phyloP scores from a whole-genome alignment of 1,284 basidiomycete genomes.

The Marasmius fiardii region DNA sequence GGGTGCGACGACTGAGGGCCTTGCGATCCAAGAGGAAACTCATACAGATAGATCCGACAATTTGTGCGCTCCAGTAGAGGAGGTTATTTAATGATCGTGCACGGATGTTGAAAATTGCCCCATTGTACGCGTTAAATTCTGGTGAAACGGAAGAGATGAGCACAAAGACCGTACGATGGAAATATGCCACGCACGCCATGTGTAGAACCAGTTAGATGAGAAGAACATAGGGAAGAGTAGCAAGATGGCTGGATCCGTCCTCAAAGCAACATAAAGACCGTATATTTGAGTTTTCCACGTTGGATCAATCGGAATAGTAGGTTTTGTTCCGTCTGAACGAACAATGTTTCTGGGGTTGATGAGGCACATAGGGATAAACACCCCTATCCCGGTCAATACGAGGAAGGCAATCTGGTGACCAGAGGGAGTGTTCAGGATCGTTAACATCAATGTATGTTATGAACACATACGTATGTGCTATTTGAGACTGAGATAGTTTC shows the following conservation, averaged over 20 bases:
- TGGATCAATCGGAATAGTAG: conserved; percentile 57
- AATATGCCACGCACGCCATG: conserved; percentile 51
- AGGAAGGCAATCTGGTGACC: conserved; percentile 65
- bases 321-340: conserved; percentile 68
- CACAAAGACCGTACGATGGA: neutral
- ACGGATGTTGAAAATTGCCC: conserved; percentile 22
- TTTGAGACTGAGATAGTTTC: conserved; percentile 39
- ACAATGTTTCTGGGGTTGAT: conserved; percentile 64
- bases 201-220: conserved; percentile 77
- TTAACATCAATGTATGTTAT: neutral
- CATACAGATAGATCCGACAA: conserved; percentile 60
- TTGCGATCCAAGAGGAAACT: conserved; percentile 58
- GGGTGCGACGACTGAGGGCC: conserved; percentile 49
- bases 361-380: conserved; percentile 64
- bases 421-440: neutral
- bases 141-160: neutral
- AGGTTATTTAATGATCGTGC: conserved; percentile 65
- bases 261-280: conserved; percentile 46
- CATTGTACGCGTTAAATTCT: conserved; percentile 19
- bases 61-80: conserved; percentile 67
- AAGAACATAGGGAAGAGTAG: conserved; percentile 69
- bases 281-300: conserved; percentile 65
- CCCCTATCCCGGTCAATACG: conserved; percentile 63
- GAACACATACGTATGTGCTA: conserved; percentile 56
- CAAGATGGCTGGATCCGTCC: conserved; percentile 54